A percentile compares a stretch with the other conserved stretches of the same genome.
Evolutionary conservation across 1,139 yeast genomes (phyloP).

Genomic region (Pichia sp.): DNA sequence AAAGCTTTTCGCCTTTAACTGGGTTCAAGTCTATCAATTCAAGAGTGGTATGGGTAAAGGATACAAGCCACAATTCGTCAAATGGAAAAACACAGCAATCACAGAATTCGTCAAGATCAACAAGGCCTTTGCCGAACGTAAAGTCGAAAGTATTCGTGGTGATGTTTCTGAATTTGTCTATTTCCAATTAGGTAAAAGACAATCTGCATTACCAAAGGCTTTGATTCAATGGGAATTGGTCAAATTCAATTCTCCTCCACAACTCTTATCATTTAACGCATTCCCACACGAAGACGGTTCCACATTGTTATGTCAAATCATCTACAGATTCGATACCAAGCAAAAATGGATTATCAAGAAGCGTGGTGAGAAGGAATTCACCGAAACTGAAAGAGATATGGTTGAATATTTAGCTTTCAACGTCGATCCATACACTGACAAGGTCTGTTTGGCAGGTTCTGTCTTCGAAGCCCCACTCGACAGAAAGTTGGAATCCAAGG

Average conservation of each 20-base stretch:
- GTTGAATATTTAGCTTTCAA: conserved; percentile 76
- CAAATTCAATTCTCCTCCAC: conserved; percentile 69
- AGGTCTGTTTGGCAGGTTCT: conserved; percentile 72
- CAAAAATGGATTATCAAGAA: conserved; percentile 62
- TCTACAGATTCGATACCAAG: conserved; percentile 71
- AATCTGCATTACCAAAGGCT: conserved; percentile 54
- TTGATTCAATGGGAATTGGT: conserved; percentile 75
- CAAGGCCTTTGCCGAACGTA: conserved; percentile 60
- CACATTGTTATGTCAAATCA: conserved; percentile 55
- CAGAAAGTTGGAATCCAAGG: conserved; percentile 28
- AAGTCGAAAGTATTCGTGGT: conserved; percentile 42
- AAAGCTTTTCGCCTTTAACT: conserved; percentile 57
- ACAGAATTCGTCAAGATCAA: conserved; percentile 65
- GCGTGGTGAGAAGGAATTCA: conserved; percentile 39
- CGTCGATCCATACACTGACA: conserved; percentile 68
- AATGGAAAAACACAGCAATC: conserved; percentile 74
- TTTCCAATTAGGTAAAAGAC: conserved; percentile 52
- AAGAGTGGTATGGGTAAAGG: conserved; percentile 55
- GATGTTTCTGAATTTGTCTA: conserved; percentile 60
- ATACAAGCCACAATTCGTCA: conserved; percentile 59
- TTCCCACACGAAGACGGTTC: conserved; percentile 68
- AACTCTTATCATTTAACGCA: conserved; percentile 58
- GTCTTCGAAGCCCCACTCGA: conserved; percentile 63
- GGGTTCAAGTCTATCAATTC: conserved; percentile 62
- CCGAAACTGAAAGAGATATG: conserved; percentile 51